These are phyloP conservation scores for Lathyrus oleraceus DNA, from an alignment of 306 rosid genomes.

Conservation along the genomic window DNA sequence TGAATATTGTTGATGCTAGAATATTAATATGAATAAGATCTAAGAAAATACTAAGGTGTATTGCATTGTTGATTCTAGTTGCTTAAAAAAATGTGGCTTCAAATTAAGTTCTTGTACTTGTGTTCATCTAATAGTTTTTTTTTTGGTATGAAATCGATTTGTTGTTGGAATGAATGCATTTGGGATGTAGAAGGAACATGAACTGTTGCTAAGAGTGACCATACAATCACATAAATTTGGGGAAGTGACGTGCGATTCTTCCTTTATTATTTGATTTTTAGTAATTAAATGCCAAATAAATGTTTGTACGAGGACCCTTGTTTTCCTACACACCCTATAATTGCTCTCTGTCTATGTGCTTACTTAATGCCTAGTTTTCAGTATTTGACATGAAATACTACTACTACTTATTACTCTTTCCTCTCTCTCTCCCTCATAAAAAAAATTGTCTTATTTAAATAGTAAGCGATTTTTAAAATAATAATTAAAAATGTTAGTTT, in stretches of 20 bases:
- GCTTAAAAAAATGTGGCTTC: too few relatives aligned
- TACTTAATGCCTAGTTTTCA: not conserved
- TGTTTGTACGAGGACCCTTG: constrained; percentile 34
- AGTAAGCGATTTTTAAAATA: too few relatives aligned
- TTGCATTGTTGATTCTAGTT: not conserved
- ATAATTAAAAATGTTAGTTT: too few relatives aligned
- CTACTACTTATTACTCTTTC: too few relatives aligned
- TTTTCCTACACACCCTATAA: not conserved
- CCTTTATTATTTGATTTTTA: constrained; percentile 26
- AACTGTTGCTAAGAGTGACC: constrained; percentile 42
- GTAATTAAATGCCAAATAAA: constrained; percentile 25
- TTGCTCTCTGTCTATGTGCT: not conserved
- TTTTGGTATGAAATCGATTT: not conserved
- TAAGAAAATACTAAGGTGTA: not conserved
- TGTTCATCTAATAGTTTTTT: not conserved
- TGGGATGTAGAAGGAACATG: too few relatives aligned
- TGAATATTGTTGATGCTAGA: not conserved
- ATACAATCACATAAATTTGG: constrained; percentile 37
- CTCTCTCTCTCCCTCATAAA: too few relatives aligned
- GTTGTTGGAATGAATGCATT: constrained; percentile 16
- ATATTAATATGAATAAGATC: constrained; percentile 25
- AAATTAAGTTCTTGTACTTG: constrained; percentile 7
- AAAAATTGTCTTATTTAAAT: too few relatives aligned
- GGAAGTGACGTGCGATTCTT: constrained; percentile 48
- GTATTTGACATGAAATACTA: not conserved